phyloP scores from a whole-genome alignment of 768 basidiomycete genomes.

The Xerocomellus amylosporus region DNA sequence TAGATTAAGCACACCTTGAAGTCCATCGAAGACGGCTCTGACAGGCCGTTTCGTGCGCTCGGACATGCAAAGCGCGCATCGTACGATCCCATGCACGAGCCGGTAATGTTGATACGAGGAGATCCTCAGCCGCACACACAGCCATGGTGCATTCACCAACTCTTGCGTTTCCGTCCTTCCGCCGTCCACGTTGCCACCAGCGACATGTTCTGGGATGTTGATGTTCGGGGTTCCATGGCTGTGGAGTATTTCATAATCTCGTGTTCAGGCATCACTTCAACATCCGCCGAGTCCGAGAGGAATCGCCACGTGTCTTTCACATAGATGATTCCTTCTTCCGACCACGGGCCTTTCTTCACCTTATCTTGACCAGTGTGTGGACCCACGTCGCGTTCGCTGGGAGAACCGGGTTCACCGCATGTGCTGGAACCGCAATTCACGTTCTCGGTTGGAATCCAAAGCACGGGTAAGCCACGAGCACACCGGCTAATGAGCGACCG shows the following conservation, averaged over 20 bases:
- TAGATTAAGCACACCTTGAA: neutral
- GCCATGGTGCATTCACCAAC: no score
- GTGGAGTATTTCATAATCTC: neutral
- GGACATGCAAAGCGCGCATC: neutral
- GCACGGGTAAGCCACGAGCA: neutral
- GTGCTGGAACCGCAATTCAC: neutral
- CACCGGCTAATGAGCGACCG: neutral
- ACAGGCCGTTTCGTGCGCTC: neutral
- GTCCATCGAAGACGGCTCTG: neutral
- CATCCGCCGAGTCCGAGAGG: neutral
- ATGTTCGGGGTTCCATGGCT: neutral
- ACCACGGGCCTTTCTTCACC: neutral
- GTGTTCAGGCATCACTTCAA: no score
- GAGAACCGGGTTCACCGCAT: no score
- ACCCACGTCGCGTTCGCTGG: neutral
- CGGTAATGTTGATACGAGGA: no score
- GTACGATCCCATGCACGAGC: neutral
- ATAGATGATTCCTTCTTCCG: neutral
- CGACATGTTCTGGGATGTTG: slow-evolving; percentile 1
- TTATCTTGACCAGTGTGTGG: neutral
- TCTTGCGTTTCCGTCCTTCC: neutral
- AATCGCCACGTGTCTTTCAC: slow-evolving; percentile 8
- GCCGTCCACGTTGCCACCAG: neutral
- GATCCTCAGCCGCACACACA: no score
- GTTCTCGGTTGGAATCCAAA: neutral